These are phyloP conservation scores for Colletotrichum orbiculare DNA, from an alignment of 2,329 filamentous ascomycete species.

Conservation along the genomic window DNA sequence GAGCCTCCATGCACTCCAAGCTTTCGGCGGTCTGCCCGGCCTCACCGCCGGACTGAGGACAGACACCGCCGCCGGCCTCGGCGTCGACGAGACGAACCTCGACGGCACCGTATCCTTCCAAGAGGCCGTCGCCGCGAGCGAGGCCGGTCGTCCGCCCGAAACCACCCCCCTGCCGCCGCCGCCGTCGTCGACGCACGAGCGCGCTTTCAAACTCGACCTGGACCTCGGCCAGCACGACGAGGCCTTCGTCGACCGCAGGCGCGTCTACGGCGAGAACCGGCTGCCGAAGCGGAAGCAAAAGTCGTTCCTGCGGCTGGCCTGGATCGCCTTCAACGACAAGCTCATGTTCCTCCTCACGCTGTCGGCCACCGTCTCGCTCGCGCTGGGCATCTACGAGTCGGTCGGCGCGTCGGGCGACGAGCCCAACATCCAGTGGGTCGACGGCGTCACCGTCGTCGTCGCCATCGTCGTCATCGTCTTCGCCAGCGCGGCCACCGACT, in stretches of 20 bases:
- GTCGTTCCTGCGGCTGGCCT: conserved; percentile 75
- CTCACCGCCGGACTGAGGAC: conserved; percentile 63
- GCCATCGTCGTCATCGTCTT: conserved; percentile 81
- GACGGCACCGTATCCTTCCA: conserved; percentile 59
- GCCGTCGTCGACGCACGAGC: conserved; percentile 40
- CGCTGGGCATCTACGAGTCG: conserved; percentile 80
- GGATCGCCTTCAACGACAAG: conserved; percentile 87
- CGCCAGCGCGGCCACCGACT: conserved; percentile 83
- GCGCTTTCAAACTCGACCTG: conserved; percentile 33
- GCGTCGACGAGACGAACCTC: conserved; percentile 59
- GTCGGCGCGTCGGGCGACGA: conserved; percentile 62
- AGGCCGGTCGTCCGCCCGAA: conserved; percentile 44
- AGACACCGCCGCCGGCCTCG: conserved; percentile 59
- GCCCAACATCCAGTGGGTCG: conserved; percentile 80
- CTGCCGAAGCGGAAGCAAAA: conserved; percentile 78
- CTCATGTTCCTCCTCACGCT: conserved; percentile 78
- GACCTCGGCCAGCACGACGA: conserved; percentile 37
- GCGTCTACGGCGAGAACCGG: conserved; percentile 75
- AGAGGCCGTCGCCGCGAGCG: conserved; percentile 57
- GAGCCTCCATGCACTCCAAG: conserved; percentile 58
- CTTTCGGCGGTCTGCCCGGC: conserved; percentile 64
- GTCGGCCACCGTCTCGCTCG: conserved; percentile 79
- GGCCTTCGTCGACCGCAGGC: conserved; percentile 70
- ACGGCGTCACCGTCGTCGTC: conserved; percentile 82
- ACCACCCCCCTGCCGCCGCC: conserved; percentile 41